Conservation (phyloP, 257 asterid genomes). For the Forsythia suspensa region DNA sequence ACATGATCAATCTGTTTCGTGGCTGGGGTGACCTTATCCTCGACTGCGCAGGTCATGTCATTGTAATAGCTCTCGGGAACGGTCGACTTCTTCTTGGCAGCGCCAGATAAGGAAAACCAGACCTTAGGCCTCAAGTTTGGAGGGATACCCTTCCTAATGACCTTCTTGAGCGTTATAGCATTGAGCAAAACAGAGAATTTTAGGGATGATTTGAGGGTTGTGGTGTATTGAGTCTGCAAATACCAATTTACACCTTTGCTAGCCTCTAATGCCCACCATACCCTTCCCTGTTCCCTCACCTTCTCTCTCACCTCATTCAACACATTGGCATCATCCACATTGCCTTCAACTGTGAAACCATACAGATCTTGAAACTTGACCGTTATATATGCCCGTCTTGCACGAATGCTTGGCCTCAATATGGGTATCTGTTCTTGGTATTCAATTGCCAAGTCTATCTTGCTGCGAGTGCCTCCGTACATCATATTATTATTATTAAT, state of each 20-base stretch:
- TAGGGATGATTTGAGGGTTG: slow-evolving; percentile 71
- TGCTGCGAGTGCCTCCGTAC: slow-evolving; percentile 63
- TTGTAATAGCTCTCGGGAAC: slow-evolving; percentile 91
- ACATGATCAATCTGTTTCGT: slow-evolving; percentile 99
- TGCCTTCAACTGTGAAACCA: slow-evolving; percentile 91
- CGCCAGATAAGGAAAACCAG: slow-evolving; percentile 93
- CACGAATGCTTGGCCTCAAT: slow-evolving; percentile 88
- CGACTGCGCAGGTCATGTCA: slow-evolving; percentile 74
- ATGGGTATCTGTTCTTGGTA: slow-evolving; percentile 65
- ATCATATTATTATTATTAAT: slow-evolving; percentile 29
- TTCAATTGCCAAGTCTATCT: slow-evolving; percentile 66
- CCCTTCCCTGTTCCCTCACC: slow-evolving; percentile 87
- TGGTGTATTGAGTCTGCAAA: slow-evolving; percentile 53
- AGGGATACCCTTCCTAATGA: slow-evolving; percentile 88
- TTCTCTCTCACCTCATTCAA: slow-evolving; percentile 97
- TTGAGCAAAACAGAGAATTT: slow-evolving; percentile 76
- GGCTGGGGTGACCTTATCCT: slow-evolving; percentile 84
- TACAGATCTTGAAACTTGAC: slow-evolving; percentile 97
- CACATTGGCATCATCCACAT: slow-evolving; percentile 97
- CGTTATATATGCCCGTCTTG: slow-evolving; percentile 86
- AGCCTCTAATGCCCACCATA: slow-evolving; percentile 95
- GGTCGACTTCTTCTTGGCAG: slow-evolving; percentile 95
- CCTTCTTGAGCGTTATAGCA: slow-evolving; percentile 85
- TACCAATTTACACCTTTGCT: slow-evolving; percentile 92
- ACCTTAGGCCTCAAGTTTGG: slow-evolving; percentile 92